Evolutionary conservation across 306 rosid genomes (phyloP).

Genomic region (Astragalus glycyphyllos): DNA sequence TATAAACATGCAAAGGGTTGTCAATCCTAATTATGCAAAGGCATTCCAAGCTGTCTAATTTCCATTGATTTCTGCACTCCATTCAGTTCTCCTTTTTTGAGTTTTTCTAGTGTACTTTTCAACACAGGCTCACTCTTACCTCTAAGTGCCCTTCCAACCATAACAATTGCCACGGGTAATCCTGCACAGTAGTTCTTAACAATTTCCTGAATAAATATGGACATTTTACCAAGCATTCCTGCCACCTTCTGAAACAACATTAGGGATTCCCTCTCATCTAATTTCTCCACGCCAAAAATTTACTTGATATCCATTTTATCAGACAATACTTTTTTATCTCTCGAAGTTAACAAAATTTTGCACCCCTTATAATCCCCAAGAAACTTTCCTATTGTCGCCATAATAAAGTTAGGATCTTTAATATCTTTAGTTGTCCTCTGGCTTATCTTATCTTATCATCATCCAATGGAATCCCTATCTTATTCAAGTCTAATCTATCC

Average conservation of each 20-base stretch:
- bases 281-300: not conserved
- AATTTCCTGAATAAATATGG: not conserved
- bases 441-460: not conserved
- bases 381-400: not conserved
- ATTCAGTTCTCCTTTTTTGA: constrained; percentile 7
- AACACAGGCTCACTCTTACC: constrained; percentile 11
- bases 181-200: constrained; percentile 29
- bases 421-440: not conserved
- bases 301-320: constrained; percentile 33
- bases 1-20: too few species aligned
- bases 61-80: constrained; percentile 22
- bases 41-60: too few species aligned
- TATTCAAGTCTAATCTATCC: constrained; percentile 19
- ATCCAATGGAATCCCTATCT: constrained; percentile 33
- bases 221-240: not conserved
- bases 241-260: constrained; percentile 9
- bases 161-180: constrained; percentile 34
- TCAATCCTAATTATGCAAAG: too few species aligned
- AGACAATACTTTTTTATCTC: not conserved
- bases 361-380: not conserved
- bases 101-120: constrained; percentile 28
- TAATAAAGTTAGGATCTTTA: not conserved
- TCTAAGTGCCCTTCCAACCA: constrained; percentile 23
- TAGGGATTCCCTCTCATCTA: constrained; percentile 26
- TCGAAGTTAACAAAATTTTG: constrained; percentile 11